Base-by-base conservation (phyloP, 768 basidiomycete species). In the Mycena venus region DNA sequence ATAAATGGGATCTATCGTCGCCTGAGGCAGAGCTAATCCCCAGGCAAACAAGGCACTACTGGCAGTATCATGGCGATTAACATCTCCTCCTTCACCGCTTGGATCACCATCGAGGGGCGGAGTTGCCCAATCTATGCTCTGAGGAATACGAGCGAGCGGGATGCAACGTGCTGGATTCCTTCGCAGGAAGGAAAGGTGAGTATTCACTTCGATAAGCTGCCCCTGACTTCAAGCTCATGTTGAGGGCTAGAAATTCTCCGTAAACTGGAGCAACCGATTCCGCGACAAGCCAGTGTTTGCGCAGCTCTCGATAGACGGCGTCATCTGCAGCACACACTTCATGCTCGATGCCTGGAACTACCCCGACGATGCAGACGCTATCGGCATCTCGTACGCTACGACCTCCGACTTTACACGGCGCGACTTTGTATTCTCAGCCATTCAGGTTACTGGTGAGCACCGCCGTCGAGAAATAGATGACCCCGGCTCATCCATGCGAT, bases 391-490 rank as follows among this genome's bases (percentile, higher is more conserved):
- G 15, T 82, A 80, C 44, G 78, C 80, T 14, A 78, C 82, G 36
- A 82, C 81, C 8, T 82, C 83, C 11, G 79, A 81, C 40, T 80
- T 76, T 59, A 83, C 79, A 34, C 78, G 80, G 53, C 73, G 81
- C 31, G 81, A 82, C 60, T 83, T 83, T 38, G 75, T 82, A 62
- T 84, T 84, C 58, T 77, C 80, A 10, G 64, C 79, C 15, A 79
- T 82, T 19, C 72, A 75, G 59, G 76, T 81, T 5, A 74, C 81
- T 32, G 80, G 83, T 82, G 42, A 21, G 70, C 61, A 56, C 29
- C 23, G 11, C 25, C 32, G n/a, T 31, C 36, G 44, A 62, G 38
- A 34, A 19, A 60, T 53, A 27, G 34, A 44, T 29, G 29, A 42
- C 38, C 49, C 3, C 31, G 53, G 65, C 49, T 58, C 56, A 70